Conservation (phyloP, 208 protist species). For the Balamuthia mandrillaris region DNA sequence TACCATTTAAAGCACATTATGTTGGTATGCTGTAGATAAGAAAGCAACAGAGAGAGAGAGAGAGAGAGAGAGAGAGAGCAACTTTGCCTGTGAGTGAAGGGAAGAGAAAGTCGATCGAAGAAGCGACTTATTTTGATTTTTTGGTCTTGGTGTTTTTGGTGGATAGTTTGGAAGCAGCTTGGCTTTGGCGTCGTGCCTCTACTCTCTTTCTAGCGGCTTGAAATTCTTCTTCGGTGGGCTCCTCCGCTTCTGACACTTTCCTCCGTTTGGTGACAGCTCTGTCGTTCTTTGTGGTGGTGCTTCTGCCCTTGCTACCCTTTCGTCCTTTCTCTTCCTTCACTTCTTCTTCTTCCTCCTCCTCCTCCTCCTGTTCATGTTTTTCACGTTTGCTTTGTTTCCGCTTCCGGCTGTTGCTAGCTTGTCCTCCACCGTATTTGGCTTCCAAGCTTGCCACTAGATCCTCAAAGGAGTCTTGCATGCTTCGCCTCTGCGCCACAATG, state of each 20-base stretch:
- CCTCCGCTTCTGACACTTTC: neutral
- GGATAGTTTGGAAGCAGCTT: too few relatives aligned
- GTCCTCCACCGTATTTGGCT: slow-evolving; percentile 9
- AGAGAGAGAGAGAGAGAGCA: too few relatives aligned
- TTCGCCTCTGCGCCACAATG: neutral
- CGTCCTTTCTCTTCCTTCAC: neutral
- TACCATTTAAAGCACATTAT: too few relatives aligned
- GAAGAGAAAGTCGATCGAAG: too few relatives aligned
- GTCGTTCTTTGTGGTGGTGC: neutral
- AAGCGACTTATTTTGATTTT: too few relatives aligned
- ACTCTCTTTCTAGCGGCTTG: neutral
- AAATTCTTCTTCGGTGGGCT: slow-evolving; percentile 14
- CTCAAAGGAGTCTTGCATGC: neutral
- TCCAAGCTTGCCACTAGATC: neutral
- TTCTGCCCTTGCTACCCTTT: neutral
- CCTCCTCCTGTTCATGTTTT: neutral
- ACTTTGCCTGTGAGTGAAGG: too few relatives aligned
- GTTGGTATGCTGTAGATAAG: too few relatives aligned
- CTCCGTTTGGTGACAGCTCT: neutral
- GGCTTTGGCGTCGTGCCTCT: neutral
- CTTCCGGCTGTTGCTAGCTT: neutral
- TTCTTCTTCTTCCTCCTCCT: neutral
- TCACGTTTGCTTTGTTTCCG: neutral
- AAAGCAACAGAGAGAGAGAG: too few relatives aligned
- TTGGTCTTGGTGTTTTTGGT: too few relatives aligned